A percentile compares a stretch with the other conserved stretches of the same genome.
These are phyloP conservation scores for Penicillium corylophilum DNA, from an alignment of 2,329 filamentous ascomycete genomes.

Conservation along the genomic window DNA sequence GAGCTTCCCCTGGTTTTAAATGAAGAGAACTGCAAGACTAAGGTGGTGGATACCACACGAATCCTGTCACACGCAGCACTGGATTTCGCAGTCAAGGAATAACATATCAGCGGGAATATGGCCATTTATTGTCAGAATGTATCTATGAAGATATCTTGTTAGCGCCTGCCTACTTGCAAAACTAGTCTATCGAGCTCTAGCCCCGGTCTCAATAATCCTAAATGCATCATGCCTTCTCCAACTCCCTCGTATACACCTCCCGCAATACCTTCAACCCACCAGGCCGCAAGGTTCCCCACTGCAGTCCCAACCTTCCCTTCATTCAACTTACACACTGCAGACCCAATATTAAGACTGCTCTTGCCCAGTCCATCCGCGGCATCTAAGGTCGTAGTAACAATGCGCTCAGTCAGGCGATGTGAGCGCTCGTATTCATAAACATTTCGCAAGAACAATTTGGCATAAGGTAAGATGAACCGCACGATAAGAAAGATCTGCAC, in stretches of 20 bases:
- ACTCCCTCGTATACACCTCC: conserved; percentile 67
- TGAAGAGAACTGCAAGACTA: conserved; percentile 8
- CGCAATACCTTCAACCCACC: conserved; percentile 63
- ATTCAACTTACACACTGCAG: conserved; percentile 59
- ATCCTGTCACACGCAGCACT: conserved; percentile 8
- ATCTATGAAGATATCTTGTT: neutral
- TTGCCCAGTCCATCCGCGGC: conserved; percentile 56
- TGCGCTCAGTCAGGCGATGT: conserved; percentile 62
- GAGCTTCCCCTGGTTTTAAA: conserved; percentile 8
- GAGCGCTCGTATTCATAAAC: conserved; percentile 64
- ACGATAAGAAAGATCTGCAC: conserved; percentile 60
- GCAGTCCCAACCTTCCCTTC: conserved; percentile 64
- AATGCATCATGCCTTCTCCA: conserved; percentile 52
- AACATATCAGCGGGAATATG: neutral
- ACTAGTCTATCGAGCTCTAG: conserved; percentile 18
- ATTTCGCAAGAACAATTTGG: conserved; percentile 54
- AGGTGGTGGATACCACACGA: conserved; percentile 8
- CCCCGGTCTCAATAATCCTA: conserved; percentile 35
- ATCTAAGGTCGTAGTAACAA: conserved; percentile 54
- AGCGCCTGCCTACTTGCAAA: conserved; percentile 8
- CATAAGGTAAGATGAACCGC: conserved; percentile 62
- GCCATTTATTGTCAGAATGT: neutral
- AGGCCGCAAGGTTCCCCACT: conserved; percentile 56
- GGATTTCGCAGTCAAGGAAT: conserved; percentile 3
- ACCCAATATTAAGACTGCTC: conserved; percentile 52